These are phyloP conservation scores for Lentithecium fluviatile DNA, from an alignment of 495 filamentous ascomycete genomes.

Conservation along the genomic window DNA sequence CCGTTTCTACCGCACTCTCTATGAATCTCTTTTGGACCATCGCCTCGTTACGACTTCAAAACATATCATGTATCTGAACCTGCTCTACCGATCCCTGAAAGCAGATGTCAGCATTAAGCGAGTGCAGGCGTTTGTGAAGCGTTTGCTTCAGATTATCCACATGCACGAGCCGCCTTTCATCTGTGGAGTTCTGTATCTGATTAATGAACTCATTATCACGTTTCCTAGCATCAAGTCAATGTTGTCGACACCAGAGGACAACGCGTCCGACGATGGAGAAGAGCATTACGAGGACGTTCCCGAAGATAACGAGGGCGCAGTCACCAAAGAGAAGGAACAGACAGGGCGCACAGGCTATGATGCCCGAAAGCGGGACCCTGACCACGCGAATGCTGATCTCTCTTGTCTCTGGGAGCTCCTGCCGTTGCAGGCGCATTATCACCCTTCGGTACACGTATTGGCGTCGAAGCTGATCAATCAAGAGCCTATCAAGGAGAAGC, in stretches of 20 bases:
- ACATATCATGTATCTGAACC: constrained; percentile 89
- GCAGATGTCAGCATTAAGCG: constrained; percentile 81
- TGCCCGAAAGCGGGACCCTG: constrained; percentile 83
- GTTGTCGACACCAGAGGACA: constrained; percentile 70
- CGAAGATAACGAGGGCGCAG: constrained; percentile 55
- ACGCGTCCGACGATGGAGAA: constrained; percentile 63
- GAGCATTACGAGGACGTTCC: constrained; percentile 71
- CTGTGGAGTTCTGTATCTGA: constrained; percentile 82
- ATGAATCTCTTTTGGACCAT: constrained; percentile 90
- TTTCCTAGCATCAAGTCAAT: constrained; percentile 74
- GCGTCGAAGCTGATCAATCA: constrained; percentile 66
- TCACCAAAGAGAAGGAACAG: constrained; percentile 9
- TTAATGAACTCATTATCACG: constrained; percentile 72
- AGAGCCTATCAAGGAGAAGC: constrained; percentile 73
- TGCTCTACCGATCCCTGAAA: constrained; percentile 83
- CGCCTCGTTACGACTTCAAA: constrained; percentile 87
- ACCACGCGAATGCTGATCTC: constrained; percentile 83
- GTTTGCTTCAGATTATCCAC: constrained; percentile 78
- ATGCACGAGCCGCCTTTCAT: constrained; percentile 91
- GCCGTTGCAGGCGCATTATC: constrained; percentile 80
- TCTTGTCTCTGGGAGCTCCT: constrained; percentile 88
- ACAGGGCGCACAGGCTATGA: constrained; percentile 58
- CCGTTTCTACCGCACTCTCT: constrained; percentile 90
- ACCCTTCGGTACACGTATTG: constrained; percentile 92
- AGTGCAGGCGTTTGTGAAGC: constrained; percentile 88